These are phyloP conservation scores for Kwoniella mangroviensis DNA, from an alignment of 768 basidiomycete genomes.

Conservation along the genomic window DNA sequence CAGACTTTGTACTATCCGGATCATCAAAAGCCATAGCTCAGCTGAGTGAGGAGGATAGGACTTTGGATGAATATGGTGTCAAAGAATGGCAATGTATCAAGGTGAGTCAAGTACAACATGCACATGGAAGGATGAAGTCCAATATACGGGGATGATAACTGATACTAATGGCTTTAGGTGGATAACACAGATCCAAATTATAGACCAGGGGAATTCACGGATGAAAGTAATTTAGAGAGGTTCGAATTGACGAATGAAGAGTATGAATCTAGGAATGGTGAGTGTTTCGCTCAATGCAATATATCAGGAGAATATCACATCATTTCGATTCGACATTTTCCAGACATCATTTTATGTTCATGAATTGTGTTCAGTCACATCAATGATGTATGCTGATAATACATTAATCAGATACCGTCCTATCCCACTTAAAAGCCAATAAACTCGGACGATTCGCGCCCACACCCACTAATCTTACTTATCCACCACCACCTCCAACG, in stretches of 20 bases:
- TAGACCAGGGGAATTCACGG: slow-evolving; percentile 76
- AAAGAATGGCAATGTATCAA: slow-evolving; percentile 79
- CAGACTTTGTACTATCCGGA: slow-evolving; percentile 58
- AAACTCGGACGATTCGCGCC: slow-evolving; percentile 85
- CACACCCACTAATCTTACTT: slow-evolving; percentile 40
- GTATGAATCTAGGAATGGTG: slow-evolving; percentile 81
- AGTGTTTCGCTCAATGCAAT: slow-evolving; percentile 20
- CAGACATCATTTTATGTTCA: slow-evolving; percentile 15
- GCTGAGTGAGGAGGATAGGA: slow-evolving; percentile 70
- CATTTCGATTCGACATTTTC: background rate
- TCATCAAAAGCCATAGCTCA: slow-evolving; percentile 60
- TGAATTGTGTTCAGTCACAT: too few species aligned
- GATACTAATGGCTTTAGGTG: slow-evolving; percentile 61
- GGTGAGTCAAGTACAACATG: slow-evolving; percentile 60
- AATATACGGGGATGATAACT: background rate
- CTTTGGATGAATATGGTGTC: slow-evolving; percentile 75
- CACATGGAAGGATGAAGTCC: background rate
- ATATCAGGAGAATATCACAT: too few species aligned
- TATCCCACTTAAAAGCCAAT: slow-evolving; percentile 82
- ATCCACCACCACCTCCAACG: slow-evolving; percentile 3
- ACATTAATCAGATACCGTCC: slow-evolving; percentile 72
- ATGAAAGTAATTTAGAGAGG: slow-evolving; percentile 85
- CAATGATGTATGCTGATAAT: background rate
- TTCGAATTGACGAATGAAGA: slow-evolving; percentile 83
- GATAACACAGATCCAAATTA: slow-evolving; percentile 78